These are phyloP conservation scores for Nemania abortiva DNA, from an alignment of 2,329 filamentous ascomycete genomes.

Conservation along the genomic window DNA sequence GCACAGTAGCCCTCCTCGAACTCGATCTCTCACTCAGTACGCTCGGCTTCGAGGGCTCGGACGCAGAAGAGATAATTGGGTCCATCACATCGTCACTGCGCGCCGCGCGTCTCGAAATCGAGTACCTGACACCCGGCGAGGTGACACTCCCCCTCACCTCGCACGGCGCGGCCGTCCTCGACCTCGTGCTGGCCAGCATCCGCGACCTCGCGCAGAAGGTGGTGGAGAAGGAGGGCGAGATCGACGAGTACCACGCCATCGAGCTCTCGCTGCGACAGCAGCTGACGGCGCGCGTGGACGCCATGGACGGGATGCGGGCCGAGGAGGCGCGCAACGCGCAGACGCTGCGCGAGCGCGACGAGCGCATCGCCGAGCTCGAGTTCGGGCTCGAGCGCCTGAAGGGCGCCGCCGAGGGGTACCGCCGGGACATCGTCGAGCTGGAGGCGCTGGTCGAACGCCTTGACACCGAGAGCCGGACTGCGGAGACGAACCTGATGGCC, in stretches of 20 bases:
- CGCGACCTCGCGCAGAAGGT: constrained; percentile 59
- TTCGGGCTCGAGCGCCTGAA: constrained; percentile 63
- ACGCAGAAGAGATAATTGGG: constrained; percentile 62
- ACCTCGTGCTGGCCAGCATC: constrained; percentile 64
- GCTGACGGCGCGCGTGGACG: constrained; percentile 64
- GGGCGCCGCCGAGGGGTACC: constrained; percentile 65
- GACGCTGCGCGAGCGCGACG: constrained; percentile 55
- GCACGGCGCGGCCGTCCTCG: constrained; percentile 67
- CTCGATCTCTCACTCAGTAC: constrained; percentile 60
- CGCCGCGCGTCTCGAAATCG: constrained; percentile 69
- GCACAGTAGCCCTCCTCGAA: constrained; percentile 60
- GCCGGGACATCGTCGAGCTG: constrained; percentile 65
- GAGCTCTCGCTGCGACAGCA: constrained; percentile 69
- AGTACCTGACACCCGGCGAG: constrained; percentile 72
- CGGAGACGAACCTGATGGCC: constrained; percentile 50
- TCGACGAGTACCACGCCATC: constrained; percentile 71
- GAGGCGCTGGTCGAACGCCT: constrained; percentile 64
- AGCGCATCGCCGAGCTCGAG: constrained; percentile 61
- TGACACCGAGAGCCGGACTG: constrained; percentile 56
- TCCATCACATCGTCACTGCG: constrained; percentile 65
- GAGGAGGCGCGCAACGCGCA: constrained; percentile 32
- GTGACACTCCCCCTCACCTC: constrained; percentile 64
- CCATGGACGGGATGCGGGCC: constrained; percentile 61
- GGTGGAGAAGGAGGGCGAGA: background rate
- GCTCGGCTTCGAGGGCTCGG: constrained; percentile 64